Evolutionary conservation across 495 filamentous ascomycete genomes (phyloP), one percentile per base, ranked within the genome.

Genomic region (Barbatosphaeria neglecta): DNA sequence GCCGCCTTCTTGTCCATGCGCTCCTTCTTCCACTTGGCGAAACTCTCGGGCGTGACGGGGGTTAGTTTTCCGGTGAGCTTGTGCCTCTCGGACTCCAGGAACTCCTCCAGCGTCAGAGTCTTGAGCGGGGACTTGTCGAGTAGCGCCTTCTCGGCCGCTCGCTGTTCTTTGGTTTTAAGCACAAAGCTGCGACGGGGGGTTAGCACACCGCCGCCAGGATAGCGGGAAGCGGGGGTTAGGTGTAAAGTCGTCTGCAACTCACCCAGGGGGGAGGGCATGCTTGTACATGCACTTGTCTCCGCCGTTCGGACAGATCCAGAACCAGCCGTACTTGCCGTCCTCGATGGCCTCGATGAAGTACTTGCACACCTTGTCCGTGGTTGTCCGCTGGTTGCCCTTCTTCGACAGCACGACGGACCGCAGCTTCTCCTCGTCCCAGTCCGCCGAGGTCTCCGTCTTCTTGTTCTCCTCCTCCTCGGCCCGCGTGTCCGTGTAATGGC

Each of bases 331-430:
- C 69, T 96, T 97, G 53, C 84, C 83, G 53, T 97, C 92, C 68
- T 99, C 92, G 44, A 99, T 90, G 3, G 92, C 92, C 48, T 93
- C 87, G 64, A 96, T 92, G 66, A 99, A 99, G 73, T 71, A 94
- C 68, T 97, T 99, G 84, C 92, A 99, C 47, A 97, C 90, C 65
- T 95, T 99, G 57, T 99, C 92, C 49, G 92, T 99, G 7, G 87
- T 88, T 37, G 90, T 95, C 56, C 83, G 77, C 45, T 92, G 92
- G 70, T 99, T 99, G 13, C 92, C 92, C 60, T 97, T 93, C 70
- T 97, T 99, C 57, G 84, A 90, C 57, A 90, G 53, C 27, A 99
- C 84, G 40, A 97, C 92, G 50, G 81, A 81, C 46, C 84, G 80
- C 47, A 99, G 68, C 67, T 96, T 96, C 66, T 89, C 92, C 60